These are phyloP conservation scores for Themeda triandra DNA, from an alignment of 176 grass and related monocot genomes.

Conservation along the genomic window DNA sequence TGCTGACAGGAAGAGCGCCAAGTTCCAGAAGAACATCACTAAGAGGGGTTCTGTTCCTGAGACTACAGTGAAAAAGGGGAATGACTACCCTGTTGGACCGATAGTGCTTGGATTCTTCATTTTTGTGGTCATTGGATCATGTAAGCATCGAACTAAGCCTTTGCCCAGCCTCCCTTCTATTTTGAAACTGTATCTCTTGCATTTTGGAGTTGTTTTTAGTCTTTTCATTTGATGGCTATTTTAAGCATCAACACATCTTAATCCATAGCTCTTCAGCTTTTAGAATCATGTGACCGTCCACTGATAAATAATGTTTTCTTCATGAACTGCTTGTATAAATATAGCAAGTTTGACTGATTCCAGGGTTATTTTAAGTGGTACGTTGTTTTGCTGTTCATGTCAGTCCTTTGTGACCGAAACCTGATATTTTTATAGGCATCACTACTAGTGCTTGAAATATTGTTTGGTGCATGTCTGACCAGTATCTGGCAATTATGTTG, in stretches of 20 bases:
- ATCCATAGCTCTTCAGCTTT: not conserved
- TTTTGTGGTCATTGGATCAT: conserved; percentile 67
- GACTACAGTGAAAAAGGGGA: conserved; percentile 54
- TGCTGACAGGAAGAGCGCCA: conserved; percentile 56
- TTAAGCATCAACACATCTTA: not conserved
- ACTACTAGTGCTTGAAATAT: not conserved
- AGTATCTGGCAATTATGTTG: not conserved
- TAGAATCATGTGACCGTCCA: not conserved
- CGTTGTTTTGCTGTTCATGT: not conserved
- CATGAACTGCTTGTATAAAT: not conserved
- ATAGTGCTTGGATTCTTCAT: conserved; percentile 60
- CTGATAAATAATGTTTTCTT: not conserved
- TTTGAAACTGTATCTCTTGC: not conserved
- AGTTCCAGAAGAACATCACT: conserved; percentile 58
- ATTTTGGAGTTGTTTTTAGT: not conserved
- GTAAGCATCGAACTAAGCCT: conserved; percentile 19
- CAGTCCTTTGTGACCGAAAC: not conserved
- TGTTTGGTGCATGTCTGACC: not conserved
- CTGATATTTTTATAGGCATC: not conserved
- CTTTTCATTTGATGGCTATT: not conserved
- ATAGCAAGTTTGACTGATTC: not conserved
- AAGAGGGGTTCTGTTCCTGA: conserved; percentile 53
- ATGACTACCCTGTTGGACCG: conserved; percentile 63
- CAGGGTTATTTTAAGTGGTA: not conserved
- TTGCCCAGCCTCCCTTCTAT: not conserved